Conservation (phyloP, 2,329 filamentous ascomycete species). For the Diaporthe aspalathi region DNA sequence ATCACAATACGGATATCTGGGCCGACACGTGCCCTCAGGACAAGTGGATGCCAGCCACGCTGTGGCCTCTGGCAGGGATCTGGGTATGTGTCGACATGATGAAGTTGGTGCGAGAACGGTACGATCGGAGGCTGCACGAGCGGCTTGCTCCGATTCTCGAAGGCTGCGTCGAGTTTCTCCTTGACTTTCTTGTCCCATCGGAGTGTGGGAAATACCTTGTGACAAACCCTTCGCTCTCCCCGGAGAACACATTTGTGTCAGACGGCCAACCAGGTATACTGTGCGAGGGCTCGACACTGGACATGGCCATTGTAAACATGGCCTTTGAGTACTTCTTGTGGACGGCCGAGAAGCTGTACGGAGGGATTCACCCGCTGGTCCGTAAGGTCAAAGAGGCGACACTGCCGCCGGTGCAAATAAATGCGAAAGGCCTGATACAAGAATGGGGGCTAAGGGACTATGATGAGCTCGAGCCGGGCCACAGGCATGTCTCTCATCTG, state of each 20-base stretch:
- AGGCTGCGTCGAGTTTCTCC: constrained; percentile 47
- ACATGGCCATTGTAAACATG: constrained; percentile 55
- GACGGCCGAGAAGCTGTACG: constrained; percentile 41
- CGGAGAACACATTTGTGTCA: constrained; percentile 47
- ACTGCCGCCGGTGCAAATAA: constrained; percentile 45
- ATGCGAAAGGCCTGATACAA: constrained; percentile 52
- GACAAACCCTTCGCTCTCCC: constrained; percentile 51
- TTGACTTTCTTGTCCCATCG: constrained; percentile 45
- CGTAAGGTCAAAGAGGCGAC: constrained; percentile 41
- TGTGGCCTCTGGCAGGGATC: constrained; percentile 46
- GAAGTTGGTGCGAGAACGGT: constrained; percentile 45
- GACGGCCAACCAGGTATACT: constrained; percentile 53
- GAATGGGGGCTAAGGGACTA: constrained; percentile 55
- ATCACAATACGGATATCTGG: constrained; percentile 54
- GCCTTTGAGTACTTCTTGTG: constrained; percentile 44
- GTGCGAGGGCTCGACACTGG: constrained; percentile 59
- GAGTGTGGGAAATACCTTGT: constrained; percentile 44
- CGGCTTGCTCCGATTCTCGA: constrained; percentile 46
- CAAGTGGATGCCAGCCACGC: constrained; percentile 47
- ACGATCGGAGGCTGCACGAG: constrained; percentile 43
- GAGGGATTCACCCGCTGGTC: constrained; percentile 16
- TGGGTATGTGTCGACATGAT: constrained; percentile 47
- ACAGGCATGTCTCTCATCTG: constrained; percentile 63
- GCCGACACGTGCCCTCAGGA: constrained; percentile 51
- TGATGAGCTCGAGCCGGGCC: constrained; percentile 57